These are phyloP conservation scores for Trichosphaerium sp. DNA, from an alignment of 78 protist species.

Conservation along the genomic window DNA sequence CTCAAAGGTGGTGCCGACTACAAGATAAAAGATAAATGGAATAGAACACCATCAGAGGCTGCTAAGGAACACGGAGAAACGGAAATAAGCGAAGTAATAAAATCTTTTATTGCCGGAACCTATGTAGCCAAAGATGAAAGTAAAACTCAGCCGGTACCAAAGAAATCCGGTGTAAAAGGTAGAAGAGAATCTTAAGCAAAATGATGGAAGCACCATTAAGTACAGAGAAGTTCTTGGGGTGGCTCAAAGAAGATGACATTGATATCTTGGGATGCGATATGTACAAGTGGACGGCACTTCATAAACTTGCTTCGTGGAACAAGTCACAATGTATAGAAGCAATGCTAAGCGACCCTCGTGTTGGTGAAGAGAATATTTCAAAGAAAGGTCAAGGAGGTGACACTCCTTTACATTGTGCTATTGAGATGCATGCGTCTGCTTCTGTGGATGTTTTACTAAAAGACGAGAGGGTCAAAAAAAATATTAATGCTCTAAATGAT, in stretches of 20 bases:
- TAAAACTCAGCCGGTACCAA: background rate
- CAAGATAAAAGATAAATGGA: background rate
- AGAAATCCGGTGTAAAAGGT: background rate
- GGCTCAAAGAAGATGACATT: background rate
- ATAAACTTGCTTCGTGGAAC: background rate
- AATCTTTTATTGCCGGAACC: background rate
- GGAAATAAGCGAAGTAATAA: background rate
- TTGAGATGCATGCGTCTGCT: too few species aligned
- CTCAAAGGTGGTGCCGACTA: background rate
- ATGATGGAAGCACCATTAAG: background rate
- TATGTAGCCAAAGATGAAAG: background rate
- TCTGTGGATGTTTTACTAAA: too few species aligned
- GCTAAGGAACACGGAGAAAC: background rate
- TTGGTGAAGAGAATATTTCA: background rate
- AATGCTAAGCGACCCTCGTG: background rate
- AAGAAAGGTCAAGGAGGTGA: too few species aligned
- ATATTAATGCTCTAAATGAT: too few species aligned
- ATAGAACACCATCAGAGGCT: background rate
- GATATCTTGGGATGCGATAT: background rate
- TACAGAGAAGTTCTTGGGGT: background rate
- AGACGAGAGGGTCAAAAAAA: too few species aligned
- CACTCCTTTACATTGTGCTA: too few species aligned
- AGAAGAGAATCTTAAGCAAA: background rate
- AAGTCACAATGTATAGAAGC: background rate
- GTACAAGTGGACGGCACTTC: background rate